Conservation (phyloP, 331 rosid species). For the Telfairia occidentalis region DNA sequence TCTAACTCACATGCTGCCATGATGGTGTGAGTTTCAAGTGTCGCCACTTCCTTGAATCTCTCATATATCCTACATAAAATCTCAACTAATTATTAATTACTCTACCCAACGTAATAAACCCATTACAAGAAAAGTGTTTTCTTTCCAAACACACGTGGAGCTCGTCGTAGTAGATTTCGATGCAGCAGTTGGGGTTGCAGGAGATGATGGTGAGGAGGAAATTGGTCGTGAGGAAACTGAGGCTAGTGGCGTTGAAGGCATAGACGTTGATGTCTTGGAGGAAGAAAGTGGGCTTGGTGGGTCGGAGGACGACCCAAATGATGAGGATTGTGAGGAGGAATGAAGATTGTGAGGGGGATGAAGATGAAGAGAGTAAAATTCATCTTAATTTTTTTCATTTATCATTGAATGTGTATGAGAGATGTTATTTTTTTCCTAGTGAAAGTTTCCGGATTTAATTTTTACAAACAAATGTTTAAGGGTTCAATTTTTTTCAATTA, state of each 20-base stretch:
- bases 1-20: conserved; percentile 50
- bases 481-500: too few relatives aligned
- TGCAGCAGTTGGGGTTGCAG: conserved; percentile 65
- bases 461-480: too few relatives aligned
- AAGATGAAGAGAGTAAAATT: too few relatives aligned
- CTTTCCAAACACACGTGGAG: conserved; percentile 42
- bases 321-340: conserved; percentile 45
- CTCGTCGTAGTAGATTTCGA: conserved; percentile 79
- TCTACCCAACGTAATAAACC: background rate
- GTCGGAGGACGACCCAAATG: conserved; percentile 64
- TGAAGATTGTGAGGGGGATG: conserved; percentile 35
- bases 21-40: conserved; percentile 58
- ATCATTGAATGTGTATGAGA: too few relatives aligned
- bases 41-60: conserved; percentile 46
- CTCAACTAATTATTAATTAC: conserved; percentile 9
- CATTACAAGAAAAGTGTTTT: background rate
- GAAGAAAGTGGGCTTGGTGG: conserved; percentile 60
- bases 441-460: too few relatives aligned
- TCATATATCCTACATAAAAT: conserved; percentile 33
- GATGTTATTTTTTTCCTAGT: too few relatives aligned
- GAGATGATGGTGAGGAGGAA: conserved; percentile 65
- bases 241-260: conserved; percentile 62
- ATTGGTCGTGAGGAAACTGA: conserved; percentile 55
- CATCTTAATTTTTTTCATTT: too few relatives aligned
- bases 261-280: conserved; percentile 80